phyloP scores from a whole-genome alignment of 1,284 basidiomycete species.

The Bjerkandera adusta region DNA sequence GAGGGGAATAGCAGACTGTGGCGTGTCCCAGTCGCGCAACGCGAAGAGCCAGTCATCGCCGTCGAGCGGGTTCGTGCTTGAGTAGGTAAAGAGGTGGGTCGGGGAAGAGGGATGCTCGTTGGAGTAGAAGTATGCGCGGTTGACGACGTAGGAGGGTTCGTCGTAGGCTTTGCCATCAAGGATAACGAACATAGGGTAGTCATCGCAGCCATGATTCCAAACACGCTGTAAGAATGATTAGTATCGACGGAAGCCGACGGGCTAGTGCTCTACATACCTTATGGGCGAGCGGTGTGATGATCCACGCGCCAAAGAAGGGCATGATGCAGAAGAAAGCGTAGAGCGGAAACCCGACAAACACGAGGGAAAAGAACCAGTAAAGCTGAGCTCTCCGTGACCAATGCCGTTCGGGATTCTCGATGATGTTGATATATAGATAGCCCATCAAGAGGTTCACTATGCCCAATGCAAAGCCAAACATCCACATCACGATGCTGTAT shows the following conservation, averaged over 20 bases:
- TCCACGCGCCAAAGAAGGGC: slow-evolving; percentile 13
- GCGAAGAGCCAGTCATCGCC: slow-evolving; percentile 16
- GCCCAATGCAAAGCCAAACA: slow-evolving; percentile 13
- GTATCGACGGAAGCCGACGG: background rate
- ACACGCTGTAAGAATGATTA: slow-evolving; percentile 3
- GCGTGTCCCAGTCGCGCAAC: slow-evolving; percentile 13
- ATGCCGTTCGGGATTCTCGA: background rate
- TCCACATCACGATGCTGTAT: slow-evolving; percentile 13
- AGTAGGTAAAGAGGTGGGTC: slow-evolving; percentile 15
- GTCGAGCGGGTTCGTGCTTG: slow-evolving; percentile 14
- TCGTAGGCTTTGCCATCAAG: slow-evolving; percentile 14
- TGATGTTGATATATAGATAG: background rate
- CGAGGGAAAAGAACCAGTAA: background rate
- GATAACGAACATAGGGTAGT: slow-evolving; percentile 16
- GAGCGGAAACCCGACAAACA: slow-evolving; percentile 7
- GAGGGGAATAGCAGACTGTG: slow-evolving; percentile 15
- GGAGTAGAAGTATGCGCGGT: slow-evolving; percentile 16
- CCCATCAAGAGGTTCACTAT: slow-evolving; percentile 3
- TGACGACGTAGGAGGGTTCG: slow-evolving; percentile 9
- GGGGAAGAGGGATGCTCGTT: slow-evolving; percentile 2
- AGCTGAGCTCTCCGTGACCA: background rate
- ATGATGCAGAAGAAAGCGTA: slow-evolving; percentile 4
- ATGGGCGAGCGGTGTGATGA: slow-evolving; percentile 11
- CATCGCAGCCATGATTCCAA: slow-evolving; percentile 16
- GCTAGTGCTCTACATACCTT: slow-evolving; percentile 1